Evolutionary conservation across 176 grass and related monocot species (phyloP).

Genomic region (Rhynchospora pubera): DNA sequence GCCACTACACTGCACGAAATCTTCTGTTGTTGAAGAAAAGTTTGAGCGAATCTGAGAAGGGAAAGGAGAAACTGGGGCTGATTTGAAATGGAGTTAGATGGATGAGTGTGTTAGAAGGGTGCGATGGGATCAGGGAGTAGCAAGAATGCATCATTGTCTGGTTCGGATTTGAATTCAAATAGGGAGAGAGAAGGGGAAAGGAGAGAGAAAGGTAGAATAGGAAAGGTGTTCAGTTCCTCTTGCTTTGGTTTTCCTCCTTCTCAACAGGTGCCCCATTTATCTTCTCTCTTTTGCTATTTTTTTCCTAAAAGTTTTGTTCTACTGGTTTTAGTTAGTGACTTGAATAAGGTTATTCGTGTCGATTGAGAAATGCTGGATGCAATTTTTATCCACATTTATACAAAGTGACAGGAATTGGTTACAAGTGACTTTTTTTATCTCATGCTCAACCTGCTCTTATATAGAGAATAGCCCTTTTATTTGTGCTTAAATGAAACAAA

Average conservation of each 20-base stretch:
- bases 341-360: background rate
- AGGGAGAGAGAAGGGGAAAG: conserved; percentile 19
- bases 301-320: background rate
- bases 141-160: conserved; percentile 39
- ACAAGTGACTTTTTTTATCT: background rate
- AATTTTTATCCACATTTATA: background rate
- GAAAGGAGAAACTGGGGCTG: background rate
- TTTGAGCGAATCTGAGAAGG: background rate
- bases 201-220: conserved; percentile 13
- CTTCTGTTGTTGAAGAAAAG: background rate
- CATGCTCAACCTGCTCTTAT: background rate
- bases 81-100: background rate
- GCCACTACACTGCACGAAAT: background rate
- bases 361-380: background rate
- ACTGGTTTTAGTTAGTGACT: background rate
- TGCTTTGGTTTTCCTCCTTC: conserved; percentile 55
- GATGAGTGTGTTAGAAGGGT: background rate
- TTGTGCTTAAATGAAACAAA: background rate
- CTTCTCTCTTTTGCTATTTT: background rate
- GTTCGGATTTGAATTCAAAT: background rate
- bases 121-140: conserved; percentile 55
- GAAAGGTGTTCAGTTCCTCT: conserved; percentile 42
- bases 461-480: background rate
- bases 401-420: background rate
- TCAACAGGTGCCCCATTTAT: background rate